phyloP scores from a whole-genome alignment of 2,329 filamentous ascomycete species.

The Nemania sp. region DNA sequence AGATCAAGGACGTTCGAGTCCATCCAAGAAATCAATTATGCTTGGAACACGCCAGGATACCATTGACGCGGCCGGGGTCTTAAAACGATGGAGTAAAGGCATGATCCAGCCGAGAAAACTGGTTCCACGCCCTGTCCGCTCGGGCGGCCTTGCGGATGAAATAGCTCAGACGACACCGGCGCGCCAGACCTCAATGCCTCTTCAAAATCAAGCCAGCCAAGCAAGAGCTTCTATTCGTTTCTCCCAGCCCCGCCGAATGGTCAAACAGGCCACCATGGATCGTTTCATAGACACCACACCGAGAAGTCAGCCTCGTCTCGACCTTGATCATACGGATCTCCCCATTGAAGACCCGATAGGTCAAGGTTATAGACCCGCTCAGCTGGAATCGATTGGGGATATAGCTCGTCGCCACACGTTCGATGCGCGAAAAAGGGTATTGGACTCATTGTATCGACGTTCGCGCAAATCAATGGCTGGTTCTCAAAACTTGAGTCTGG shows the following conservation, averaged over 20 bases:
- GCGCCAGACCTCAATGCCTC: background rate
- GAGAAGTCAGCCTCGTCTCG: slow-evolving; percentile 8
- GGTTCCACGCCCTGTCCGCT: background rate
- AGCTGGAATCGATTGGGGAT: slow-evolving; percentile 55
- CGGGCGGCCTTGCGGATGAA: background rate
- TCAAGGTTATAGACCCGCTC: slow-evolving; percentile 51
- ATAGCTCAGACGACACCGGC: background rate
- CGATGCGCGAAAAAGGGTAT: slow-evolving; percentile 52
- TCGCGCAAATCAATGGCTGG: slow-evolving; percentile 37
- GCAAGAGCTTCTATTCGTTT: slow-evolving; percentile 30
- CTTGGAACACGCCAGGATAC: slow-evolving; percentile 65
- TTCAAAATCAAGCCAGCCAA: background rate
- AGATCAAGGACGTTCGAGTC: slow-evolving; percentile 58
- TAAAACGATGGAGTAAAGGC: slow-evolving; percentile 60
- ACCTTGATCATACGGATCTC: background rate
- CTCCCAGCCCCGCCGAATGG: slow-evolving; percentile 33
- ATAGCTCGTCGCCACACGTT: slow-evolving; percentile 47
- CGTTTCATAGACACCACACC: slow-evolving; percentile 37
- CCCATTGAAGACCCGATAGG: slow-evolving; percentile 18
- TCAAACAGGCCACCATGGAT: slow-evolving; percentile 38
- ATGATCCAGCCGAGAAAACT: slow-evolving; percentile 49
- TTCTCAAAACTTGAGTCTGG: slow-evolving; percentile 41
- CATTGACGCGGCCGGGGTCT: slow-evolving; percentile 56
- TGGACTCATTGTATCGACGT: slow-evolving; percentile 59
- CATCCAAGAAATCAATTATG: slow-evolving; percentile 58